Evolutionary conservation across 176 grass and related monocot species (phyloP).

Genomic region (Eremochloa ophiuroides): DNA sequence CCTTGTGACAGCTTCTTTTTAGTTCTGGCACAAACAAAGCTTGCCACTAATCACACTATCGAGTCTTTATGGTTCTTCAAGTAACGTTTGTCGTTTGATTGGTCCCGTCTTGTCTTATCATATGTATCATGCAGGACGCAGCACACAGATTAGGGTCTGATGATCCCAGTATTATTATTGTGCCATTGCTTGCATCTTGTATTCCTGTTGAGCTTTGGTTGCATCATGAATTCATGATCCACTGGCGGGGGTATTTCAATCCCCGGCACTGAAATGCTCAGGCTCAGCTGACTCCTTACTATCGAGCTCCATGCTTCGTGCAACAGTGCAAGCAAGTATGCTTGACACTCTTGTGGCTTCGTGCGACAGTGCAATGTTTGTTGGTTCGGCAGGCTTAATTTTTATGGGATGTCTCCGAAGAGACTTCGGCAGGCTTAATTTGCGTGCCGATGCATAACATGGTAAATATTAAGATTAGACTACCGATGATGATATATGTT

Average conservation of each 20-base stretch:
- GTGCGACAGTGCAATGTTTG: too few species aligned
- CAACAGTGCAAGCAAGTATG: too few species aligned
- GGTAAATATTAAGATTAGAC: neutral
- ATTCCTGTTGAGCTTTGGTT: neutral
- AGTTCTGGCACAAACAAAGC: neutral
- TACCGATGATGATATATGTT: neutral
- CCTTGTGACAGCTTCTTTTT: neutral
- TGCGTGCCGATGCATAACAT: neutral
- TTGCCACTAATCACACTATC: neutral
- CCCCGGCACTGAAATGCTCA: too few species aligned
- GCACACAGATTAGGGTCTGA: neutral
- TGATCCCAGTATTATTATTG: neutral
- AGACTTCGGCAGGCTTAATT: too few species aligned
- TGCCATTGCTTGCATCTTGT: neutral
- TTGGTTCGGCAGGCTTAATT: neutral
- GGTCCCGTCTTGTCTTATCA: neutral
- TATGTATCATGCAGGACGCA: neutral
- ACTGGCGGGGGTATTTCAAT: too few species aligned
- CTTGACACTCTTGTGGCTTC: too few species aligned
- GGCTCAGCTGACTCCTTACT: too few species aligned
- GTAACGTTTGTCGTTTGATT: neutral
- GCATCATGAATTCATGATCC: neutral
- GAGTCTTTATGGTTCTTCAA: neutral
- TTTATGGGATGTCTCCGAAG: too few species aligned
- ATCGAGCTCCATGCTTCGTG: neutral